Conservation (phyloP, 371 early-diverging fungal species). For the Saksenaea vasiformis region DNA sequence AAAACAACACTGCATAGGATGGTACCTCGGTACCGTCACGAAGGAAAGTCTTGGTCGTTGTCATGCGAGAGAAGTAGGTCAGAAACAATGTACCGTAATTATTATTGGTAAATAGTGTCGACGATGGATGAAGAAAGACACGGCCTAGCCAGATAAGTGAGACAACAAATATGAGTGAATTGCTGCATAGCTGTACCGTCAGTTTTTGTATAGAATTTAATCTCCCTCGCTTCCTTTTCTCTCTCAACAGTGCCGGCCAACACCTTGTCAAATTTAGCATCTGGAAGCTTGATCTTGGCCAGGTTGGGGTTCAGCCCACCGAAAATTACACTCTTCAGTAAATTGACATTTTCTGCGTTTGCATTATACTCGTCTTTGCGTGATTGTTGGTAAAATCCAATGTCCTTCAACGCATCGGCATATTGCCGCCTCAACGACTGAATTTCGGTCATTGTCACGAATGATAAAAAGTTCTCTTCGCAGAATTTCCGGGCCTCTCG, state of each 20-base stretch:
- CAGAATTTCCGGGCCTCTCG: constrained; percentile 36
- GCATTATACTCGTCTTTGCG: constrained; percentile 37
- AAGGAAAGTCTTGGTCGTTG: constrained; percentile 73
- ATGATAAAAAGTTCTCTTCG: constrained; percentile 65
- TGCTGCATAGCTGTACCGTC: constrained; percentile 35
- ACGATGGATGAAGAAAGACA: constrained; percentile 83
- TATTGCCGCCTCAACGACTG: constrained; percentile 57
- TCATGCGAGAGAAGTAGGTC: constrained; percentile 69
- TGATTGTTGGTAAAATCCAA: constrained; percentile 56
- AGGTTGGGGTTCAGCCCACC: constrained; percentile 72
- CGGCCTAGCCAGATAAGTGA: constrained; percentile 41
- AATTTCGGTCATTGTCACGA: constrained; percentile 53
- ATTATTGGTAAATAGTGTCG: constrained; percentile 62
- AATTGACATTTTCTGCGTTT: constrained; percentile 51
- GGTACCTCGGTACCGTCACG: constrained; percentile 76
- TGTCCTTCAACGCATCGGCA: constrained; percentile 54
- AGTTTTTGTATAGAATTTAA: constrained; percentile 69
- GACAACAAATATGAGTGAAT: neutral
- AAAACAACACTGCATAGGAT: constrained; percentile 70
- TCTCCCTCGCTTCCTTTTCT: constrained; percentile 72
- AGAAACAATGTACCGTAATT: constrained; percentile 66
- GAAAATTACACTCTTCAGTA: constrained; percentile 63
- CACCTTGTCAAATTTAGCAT: constrained; percentile 72
- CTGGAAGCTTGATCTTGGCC: constrained; percentile 71
- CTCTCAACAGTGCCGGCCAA: constrained; percentile 73